These are phyloP conservation scores for Teunomyces pallodes DNA, from an alignment of 805 yeast species.

Conservation along the genomic window DNA sequence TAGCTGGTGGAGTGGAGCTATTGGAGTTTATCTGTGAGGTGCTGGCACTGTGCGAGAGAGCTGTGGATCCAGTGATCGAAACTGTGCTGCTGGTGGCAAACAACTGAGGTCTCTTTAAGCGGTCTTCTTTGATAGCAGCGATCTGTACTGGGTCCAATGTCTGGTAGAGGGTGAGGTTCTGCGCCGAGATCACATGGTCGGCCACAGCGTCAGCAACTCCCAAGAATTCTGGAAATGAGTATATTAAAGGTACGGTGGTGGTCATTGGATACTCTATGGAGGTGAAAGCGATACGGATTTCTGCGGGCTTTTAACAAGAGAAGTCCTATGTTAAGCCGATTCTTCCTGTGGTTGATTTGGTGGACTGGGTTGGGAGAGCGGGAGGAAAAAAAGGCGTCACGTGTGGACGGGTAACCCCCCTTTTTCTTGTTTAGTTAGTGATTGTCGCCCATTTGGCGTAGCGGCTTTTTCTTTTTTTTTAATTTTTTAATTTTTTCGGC, in stretches of 20 bases:
- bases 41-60: not conserved
- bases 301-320: too few species aligned
- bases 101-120: slow-evolving; percentile 12
- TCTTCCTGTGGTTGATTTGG: slow-evolving; percentile 1
- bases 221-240: slow-evolving; percentile 84
- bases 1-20: slow-evolving; percentile 1
- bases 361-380: not conserved
- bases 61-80: slow-evolving; percentile 6
- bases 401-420: slow-evolving; percentile 1
- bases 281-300: not conserved
- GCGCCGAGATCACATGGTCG: slow-evolving; percentile 88
- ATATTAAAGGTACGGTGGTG: slow-evolving; percentile 88
- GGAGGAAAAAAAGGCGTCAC: not conserved
- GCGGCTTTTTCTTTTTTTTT: not conserved
- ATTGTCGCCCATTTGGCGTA: too few species aligned
- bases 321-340: not conserved
- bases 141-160: slow-evolving; percentile 37
- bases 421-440: not conserved
- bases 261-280: slow-evolving; percentile 53
- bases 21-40: slow-evolving; percentile 6
- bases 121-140: slow-evolving; percentile 28
- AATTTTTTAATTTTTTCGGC: too few species aligned
- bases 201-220: slow-evolving; percentile 97
- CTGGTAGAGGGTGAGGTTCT: slow-evolving; percentile 62
- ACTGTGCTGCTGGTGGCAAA: slow-evolving; percentile 15